Percentiles rank a stretch among this genome's conserved stretches.
phyloP scores from a whole-genome alignment of 306 rosid genomes.

The Alnus rubra region DNA sequence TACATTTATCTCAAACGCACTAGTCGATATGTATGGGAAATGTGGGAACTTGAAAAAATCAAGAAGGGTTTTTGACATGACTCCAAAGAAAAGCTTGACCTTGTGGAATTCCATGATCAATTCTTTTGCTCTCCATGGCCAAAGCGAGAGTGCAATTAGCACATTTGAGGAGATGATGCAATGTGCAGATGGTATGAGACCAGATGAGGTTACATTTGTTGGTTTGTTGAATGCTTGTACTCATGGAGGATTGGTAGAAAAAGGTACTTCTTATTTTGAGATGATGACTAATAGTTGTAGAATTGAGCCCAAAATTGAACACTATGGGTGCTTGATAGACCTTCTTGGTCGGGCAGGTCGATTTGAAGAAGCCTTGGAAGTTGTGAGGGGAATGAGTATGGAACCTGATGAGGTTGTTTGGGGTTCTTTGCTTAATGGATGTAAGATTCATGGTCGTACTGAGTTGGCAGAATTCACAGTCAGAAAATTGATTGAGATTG shows the following conservation, averaged over 20 bases:
- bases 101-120: constrained; percentile 85
- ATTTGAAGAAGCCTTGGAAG: constrained; percentile 70
- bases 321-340: constrained; percentile 82
- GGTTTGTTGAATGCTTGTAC: constrained; percentile 82
- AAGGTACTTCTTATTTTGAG: constrained; percentile 58
- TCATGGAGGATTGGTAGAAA: constrained; percentile 72
- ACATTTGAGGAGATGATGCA: constrained; percentile 60
- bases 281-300: constrained; percentile 47
- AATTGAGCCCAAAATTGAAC: constrained; percentile 66
- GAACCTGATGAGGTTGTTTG: constrained; percentile 85
- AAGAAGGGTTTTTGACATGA: constrained; percentile 56
- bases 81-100: constrained; percentile 48
- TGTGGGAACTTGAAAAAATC: constrained; percentile 67
- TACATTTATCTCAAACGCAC: constrained; percentile 58
- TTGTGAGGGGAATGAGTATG: constrained; percentile 60
- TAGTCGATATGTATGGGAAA: constrained; percentile 86
- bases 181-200: constrained; percentile 31
- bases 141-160: constrained; percentile 47
- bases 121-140: constrained; percentile 69
- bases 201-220: constrained; percentile 70
- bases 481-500: constrained; percentile 54
- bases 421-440: constrained; percentile 81
- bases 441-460: constrained; percentile 61
- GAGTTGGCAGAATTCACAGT: constrained; percentile 73
- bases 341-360: constrained; percentile 77